Evolutionary conservation across 2,329 filamentous ascomycete species (phyloP).

Genomic region (Penicillium aurantiogriseum): DNA sequence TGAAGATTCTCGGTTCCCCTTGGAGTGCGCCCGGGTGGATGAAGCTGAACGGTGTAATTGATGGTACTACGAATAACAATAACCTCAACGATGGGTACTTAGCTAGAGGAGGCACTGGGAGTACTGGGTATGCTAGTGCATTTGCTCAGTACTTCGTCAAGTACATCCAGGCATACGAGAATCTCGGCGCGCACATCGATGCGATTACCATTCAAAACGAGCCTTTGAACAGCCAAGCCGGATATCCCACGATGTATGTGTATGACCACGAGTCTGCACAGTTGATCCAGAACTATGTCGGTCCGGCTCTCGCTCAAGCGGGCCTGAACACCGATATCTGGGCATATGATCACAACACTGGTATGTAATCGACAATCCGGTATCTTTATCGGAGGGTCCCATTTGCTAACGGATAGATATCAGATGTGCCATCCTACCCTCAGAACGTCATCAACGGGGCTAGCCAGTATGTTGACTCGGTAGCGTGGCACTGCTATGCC

Average conservation of each 20-base stretch:
- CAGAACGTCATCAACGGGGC: constrained; percentile 34
- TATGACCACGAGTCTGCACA: constrained; percentile 35
- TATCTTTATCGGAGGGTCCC: not conserved
- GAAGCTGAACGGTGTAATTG: constrained; percentile 39
- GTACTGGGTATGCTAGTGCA: constrained; percentile 32
- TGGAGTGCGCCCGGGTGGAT: constrained; percentile 44
- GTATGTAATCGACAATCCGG: constrained; percentile 6
- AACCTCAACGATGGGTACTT: constrained; percentile 33
- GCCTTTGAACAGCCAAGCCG: constrained; percentile 39
- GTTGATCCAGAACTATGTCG: constrained; percentile 32
- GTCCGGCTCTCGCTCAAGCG: constrained; percentile 28
- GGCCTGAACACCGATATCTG: constrained; percentile 29
- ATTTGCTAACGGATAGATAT: not conserved
- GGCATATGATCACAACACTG: constrained; percentile 43
- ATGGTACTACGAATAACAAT: constrained; percentile 31
- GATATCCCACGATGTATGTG: constrained; percentile 42
- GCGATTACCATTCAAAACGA: constrained; percentile 42
- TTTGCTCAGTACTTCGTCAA: constrained; percentile 39
- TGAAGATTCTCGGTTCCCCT: constrained; percentile 38
- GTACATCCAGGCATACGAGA: constrained; percentile 38
- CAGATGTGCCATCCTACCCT: constrained; percentile 36
- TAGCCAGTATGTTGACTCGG: constrained; percentile 28
- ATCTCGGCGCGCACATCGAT: constrained; percentile 35
- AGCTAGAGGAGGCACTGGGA: constrained; percentile 26
- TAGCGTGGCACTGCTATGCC: constrained; percentile 44